Base-by-base conservation (phyloP, 306 rosid species). In the Vicia faba region DNA sequence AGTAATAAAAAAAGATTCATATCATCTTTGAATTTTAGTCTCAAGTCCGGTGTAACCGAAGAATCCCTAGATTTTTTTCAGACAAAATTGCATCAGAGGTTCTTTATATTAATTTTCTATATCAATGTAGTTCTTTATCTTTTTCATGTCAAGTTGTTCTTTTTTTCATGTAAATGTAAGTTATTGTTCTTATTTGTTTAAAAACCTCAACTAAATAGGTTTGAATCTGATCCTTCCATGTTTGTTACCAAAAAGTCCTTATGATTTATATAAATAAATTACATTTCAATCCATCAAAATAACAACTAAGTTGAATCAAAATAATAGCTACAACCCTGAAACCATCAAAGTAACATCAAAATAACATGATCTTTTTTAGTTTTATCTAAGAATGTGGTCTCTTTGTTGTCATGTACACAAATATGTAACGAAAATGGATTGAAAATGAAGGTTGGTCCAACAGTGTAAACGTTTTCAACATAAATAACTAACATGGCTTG, bases 21-120 rank as follows among this genome's bases (percentile, higher is more conserved):
- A 53, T 61, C 19, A 65, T 60, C 61, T 14, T 60, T 53, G 66
- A 76, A 60, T 18, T 46, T 61, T 55, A 31, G 66, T 31, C 61
- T 8, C 36, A 33, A 41, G 18, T 33, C 26, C 62, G 69, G 33
- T n/a, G 45, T 56, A 51, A 67, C 44, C 29, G 62, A 61, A 71
- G 45, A 72, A 71, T 40, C 72, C 28, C 36, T 54, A 64, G 55
- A 64, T 53, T 61, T 43, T 62, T n/a, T n/a, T 18, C 5, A 49
- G 28, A 10, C n/a, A 18, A 50, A 50, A 20, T 20, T 20, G 58
- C 58, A 51, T 10, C 4, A 11, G 3, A 51, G 58, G n/a, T 51
- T 31, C 29, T 51, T 51, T 20, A 51, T 51, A 31, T 16, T 46
- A 18, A 16, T 8, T 18, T 3, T 49, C 18, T 16, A 5, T 8